Conservation (phyloP, 768 basidiomycete species). For the Rhizopogon vinicolor region DNA sequence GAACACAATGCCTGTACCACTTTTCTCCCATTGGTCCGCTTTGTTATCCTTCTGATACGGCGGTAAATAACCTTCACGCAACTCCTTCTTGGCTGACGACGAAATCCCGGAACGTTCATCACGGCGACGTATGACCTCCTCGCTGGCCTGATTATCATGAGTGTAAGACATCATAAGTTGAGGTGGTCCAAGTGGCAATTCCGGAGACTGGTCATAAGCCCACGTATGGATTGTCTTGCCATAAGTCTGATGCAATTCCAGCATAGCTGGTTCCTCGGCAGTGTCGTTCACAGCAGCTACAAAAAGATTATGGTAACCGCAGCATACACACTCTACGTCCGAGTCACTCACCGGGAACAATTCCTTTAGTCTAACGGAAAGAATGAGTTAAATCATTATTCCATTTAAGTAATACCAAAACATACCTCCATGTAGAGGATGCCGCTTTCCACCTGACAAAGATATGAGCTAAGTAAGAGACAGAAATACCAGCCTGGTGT, state of each 20-base stretch:
- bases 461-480: slow-evolving; percentile 16
- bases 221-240: slow-evolving; percentile 42
- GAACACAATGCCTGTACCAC: slow-evolving; percentile 30
- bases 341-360: slow-evolving; percentile 18
- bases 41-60: slow-evolving; percentile 31
- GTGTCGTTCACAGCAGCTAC: slow-evolving; percentile 26
- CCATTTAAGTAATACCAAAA: background rate
- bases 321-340: background rate
- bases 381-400: background rate
- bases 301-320: background rate
- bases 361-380: slow-evolving; percentile 14
- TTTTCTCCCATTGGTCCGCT: slow-evolving; percentile 35
- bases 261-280: slow-evolving; percentile 37
- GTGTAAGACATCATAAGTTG: slow-evolving; percentile 44
- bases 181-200: slow-evolving; percentile 41
- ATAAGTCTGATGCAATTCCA: slow-evolving; percentile 41
- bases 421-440: slow-evolving; percentile 26
- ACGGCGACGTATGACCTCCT: slow-evolving; percentile 23
- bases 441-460: slow-evolving; percentile 27
- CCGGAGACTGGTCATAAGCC: slow-evolving; percentile 33
- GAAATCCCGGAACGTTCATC: slow-evolving; percentile 31
- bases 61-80: slow-evolving; percentile 33
- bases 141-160: slow-evolving; percentile 29
- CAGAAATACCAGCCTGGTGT: background rate
- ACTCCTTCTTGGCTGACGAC: slow-evolving; percentile 28